phyloP scores from a whole-genome alignment of 805 yeast genomes.

The Kodamaea kakaduensis region DNA sequence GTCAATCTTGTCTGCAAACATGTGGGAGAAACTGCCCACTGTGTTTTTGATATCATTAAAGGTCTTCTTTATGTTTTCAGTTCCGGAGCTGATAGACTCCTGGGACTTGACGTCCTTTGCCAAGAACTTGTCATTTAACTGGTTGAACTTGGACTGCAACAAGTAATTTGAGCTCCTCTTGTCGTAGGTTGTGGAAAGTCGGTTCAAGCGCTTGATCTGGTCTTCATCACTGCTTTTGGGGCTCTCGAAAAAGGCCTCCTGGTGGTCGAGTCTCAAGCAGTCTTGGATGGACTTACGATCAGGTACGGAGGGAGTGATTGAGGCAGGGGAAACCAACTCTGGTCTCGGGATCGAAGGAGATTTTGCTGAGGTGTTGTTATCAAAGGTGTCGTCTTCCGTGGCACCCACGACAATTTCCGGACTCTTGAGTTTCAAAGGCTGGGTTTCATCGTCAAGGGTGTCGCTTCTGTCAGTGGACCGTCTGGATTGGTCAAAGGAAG shows the following conservation, averaged over 20 bases:
- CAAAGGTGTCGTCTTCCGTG: conserved; percentile 7
- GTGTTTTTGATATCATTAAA: conserved; percentile 49
- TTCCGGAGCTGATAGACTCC: conserved; percentile 40
- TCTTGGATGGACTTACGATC: conserved; percentile 26
- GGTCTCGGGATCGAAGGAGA: conserved; percentile 1
- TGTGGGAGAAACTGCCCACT: conserved; percentile 40
- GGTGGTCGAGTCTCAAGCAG: conserved; percentile 20
- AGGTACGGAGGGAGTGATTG: conserved; percentile 29
- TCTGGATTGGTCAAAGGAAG: too few species aligned
- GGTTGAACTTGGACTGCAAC: conserved; percentile 55
- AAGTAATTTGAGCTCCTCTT: conserved; percentile 42
- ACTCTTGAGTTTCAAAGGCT: too few species aligned
- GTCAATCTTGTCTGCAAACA: conserved; percentile 41
- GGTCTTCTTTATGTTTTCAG: conserved; percentile 35
- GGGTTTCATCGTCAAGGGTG: too few species aligned
- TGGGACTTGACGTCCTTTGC: conserved; percentile 49
- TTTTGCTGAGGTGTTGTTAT: too few species aligned
- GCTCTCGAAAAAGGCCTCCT: conserved; percentile 14
- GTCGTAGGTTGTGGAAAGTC: conserved; percentile 19
- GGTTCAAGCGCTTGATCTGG: conserved; percentile 12
- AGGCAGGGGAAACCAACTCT: conserved; percentile 6
- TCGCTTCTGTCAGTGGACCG: too few species aligned
- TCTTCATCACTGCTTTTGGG: conserved; percentile 7
- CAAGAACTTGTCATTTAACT: conserved; percentile 49
- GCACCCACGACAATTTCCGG: conserved; percentile 9